Evolutionary conservation across 495 filamentous ascomycete species (phyloP).

Genomic region (Hypoxylon crocopeplum): DNA sequence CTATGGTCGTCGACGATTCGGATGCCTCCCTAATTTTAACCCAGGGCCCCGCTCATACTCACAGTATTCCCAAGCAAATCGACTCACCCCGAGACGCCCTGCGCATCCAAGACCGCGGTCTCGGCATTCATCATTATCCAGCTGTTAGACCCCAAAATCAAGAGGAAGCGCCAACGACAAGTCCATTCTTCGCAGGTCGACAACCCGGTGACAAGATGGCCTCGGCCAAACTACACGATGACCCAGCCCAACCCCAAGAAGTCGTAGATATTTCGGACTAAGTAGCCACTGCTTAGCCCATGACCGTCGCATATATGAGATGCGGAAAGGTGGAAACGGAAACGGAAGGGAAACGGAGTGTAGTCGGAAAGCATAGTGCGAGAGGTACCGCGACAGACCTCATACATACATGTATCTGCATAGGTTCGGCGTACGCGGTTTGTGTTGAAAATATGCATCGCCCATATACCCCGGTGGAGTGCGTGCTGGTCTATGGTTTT

Average conservation of each 20-base stretch:
- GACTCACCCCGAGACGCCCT: neutral
- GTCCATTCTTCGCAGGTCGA: slow-evolving; percentile 25
- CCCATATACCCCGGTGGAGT: slow-evolving; percentile 32
- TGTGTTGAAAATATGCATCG: slow-evolving; percentile 6
- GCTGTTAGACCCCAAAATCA: neutral
- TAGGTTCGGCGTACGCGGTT: slow-evolving; percentile 22
- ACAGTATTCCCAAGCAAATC: neutral
- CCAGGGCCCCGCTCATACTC: neutral
- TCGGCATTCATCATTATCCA: neutral
- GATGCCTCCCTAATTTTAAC: neutral
- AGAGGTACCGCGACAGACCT: slow-evolving; percentile 1
- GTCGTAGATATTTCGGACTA: slow-evolving; percentile 31
- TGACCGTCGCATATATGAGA: neutral
- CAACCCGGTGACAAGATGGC: slow-evolving; percentile 16
- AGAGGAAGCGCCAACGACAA: slow-evolving; percentile 11
- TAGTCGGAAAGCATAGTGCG: neutral
- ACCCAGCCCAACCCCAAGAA: neutral
- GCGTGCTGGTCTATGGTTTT: slow-evolving; percentile 1
- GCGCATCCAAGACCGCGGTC: neutral
- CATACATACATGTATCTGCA: slow-evolving; percentile 32
- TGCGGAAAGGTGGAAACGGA: neutral
- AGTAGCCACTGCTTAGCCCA: too few relatives aligned
- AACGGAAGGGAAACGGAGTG: neutral
- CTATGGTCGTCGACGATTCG: slow-evolving; percentile 20
- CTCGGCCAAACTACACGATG: slow-evolving; percentile 25